Evolutionary conservation across 345 rosid species (phyloP), one percentile per base, ranked within the genome.

Genomic region (Arabidopsis arenosa): DNA sequence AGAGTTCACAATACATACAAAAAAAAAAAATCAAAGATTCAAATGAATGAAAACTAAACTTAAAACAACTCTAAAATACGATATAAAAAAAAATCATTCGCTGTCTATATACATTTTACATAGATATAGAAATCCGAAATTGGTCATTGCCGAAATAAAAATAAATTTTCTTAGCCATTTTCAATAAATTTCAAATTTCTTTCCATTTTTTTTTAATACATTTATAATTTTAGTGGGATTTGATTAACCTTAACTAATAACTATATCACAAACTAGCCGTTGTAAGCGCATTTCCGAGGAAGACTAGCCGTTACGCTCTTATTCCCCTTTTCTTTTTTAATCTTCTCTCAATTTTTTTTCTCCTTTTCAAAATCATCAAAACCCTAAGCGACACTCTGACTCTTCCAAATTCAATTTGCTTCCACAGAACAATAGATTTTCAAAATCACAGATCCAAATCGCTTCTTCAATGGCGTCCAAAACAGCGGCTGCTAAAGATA

Each of bases 401-500:
- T 23, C 66, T 44, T 44, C 37, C 10, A 28, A 49, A 72, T 14
- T 13, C 7, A 1, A 33, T 5, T 15, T 14, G 60, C 57, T 72
- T 61, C 13, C 26, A 15, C 32, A 28, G 12, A 55, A 0, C 26
- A n/a, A n/a, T 18, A 13, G 36, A 32, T 18, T 21, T 30, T 3
- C 7, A 30, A 56, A 67, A 7, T 30, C 62, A 26, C 47, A 30
- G 6, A 61, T 28, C 60, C 61, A 57, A 45, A 54, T 37, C 23
- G 30, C 2, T 56, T 56, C 44, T 4, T 23, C 26, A 23, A 92
- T 92, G 97, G 92, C 93, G 3, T 87, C 93, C 1, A 89, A 75
- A 77, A 87, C 90, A 0, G 86, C 84, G 45, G 83, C 99, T 64
- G 84, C 99, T 64, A 92, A 89, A 80, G 99, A 95, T 66, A 92